Evolutionary conservation across 805 yeast genomes (phyloP).

Genomic region (Metschnikowia drakensbergensis): DNA sequence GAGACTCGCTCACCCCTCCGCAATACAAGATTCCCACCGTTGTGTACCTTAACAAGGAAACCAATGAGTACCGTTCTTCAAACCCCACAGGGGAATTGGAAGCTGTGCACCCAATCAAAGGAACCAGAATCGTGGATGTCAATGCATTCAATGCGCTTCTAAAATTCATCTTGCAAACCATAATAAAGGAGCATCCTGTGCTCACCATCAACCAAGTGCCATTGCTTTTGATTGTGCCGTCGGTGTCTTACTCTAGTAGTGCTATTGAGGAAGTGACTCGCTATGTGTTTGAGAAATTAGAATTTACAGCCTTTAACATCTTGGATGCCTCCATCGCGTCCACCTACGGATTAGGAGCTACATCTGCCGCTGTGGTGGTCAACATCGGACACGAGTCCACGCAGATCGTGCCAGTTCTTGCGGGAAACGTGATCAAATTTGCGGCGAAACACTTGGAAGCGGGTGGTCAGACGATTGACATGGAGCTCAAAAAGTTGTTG

Average conservation of each 20-base stretch:
- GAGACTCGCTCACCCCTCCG: slow-evolving; percentile 71
- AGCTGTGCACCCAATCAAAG: slow-evolving; percentile 59
- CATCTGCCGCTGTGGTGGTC: slow-evolving; percentile 66
- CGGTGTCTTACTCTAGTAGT: slow-evolving; percentile 60
- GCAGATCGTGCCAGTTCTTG: slow-evolving; percentile 77
- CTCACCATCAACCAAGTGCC: slow-evolving; percentile 66
- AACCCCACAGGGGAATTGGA: slow-evolving; percentile 25
- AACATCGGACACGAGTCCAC: slow-evolving; percentile 76
- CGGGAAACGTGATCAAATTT: slow-evolving; percentile 57
- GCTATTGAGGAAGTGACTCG: slow-evolving; percentile 69
- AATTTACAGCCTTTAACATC: slow-evolving; percentile 67
- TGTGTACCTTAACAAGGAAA: slow-evolving; percentile 50
- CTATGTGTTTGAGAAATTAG: slow-evolving; percentile 69
- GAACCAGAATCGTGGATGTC: slow-evolving; percentile 62
- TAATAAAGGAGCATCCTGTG: slow-evolving; percentile 35
- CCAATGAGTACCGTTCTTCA: slow-evolving; percentile 35
- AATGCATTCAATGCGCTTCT: slow-evolving; percentile 67
- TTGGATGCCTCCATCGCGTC: slow-evolving; percentile 66
- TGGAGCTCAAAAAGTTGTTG: slow-evolving; percentile 46
- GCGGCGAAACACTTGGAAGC: slow-evolving; percentile 45
- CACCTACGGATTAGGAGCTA: slow-evolving; percentile 66
- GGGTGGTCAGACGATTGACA: slow-evolving; percentile 72
- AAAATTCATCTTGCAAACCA: slow-evolving; percentile 40
- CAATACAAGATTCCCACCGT: slow-evolving; percentile 70
- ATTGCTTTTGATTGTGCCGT: slow-evolving; percentile 60